These are phyloP conservation scores for Geranium rotundifolium DNA, from an alignment of 345 rosid species.

Conservation along the genomic window DNA sequence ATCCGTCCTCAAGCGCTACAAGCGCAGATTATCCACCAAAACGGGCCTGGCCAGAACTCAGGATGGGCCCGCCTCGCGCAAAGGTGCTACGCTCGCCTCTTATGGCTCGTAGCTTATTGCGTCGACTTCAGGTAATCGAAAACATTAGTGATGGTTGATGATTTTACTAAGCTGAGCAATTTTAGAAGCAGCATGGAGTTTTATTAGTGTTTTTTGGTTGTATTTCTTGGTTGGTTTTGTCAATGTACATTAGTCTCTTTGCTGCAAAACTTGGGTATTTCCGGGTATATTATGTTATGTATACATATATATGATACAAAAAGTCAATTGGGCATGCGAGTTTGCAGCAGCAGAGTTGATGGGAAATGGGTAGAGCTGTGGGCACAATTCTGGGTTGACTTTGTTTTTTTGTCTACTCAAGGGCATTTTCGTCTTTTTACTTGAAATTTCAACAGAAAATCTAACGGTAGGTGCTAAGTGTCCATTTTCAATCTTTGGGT, in stretches of 20 bases:
- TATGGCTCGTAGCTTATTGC: conserved; percentile 15
- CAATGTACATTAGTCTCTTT: neutral
- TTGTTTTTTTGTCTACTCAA: too few relatives aligned
- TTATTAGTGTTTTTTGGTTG: too few relatives aligned
- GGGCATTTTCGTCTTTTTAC: too few relatives aligned
- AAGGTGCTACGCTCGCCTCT: conserved; percentile 16
- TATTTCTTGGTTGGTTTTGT: too few relatives aligned
- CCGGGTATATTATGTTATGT: neutral
- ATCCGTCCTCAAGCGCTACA: conserved; percentile 92
- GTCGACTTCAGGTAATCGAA: too few relatives aligned
- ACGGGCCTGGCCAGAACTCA: conserved; percentile 16
- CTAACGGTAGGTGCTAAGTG: too few relatives aligned
- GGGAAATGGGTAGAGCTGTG: neutral
- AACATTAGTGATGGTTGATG: too few relatives aligned
- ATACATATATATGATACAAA: neutral
- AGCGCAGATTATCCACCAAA: conserved; percentile 63
- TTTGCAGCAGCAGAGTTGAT: neutral
- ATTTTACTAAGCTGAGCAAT: neutral
- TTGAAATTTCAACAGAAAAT: too few relatives aligned
- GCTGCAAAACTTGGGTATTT: neutral
- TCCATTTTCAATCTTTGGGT: too few relatives aligned
- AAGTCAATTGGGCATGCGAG: neutral
- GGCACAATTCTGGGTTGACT: neutral
- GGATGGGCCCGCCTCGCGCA: conserved; percentile 37
- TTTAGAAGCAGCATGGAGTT: too few relatives aligned